These are phyloP conservation scores for Fragaria nilgerrensis DNA, from an alignment of 306 rosid genomes.

Conservation along the genomic window DNA sequence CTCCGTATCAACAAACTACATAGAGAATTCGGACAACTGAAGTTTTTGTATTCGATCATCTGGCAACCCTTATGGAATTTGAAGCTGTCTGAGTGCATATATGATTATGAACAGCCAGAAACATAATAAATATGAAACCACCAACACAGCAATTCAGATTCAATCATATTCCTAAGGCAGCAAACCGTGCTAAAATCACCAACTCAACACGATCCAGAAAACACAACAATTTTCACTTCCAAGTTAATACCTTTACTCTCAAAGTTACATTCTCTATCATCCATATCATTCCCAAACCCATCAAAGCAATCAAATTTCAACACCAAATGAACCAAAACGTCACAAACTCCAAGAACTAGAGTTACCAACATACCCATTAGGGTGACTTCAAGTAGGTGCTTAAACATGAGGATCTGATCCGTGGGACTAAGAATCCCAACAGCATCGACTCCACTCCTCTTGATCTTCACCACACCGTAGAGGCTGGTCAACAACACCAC, in stretches of 20 bases:
- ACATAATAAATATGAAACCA: neutral
- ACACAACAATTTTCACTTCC: constrained; percentile 5
- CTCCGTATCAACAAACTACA: neutral
- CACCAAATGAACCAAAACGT: neutral
- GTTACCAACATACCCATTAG: constrained; percentile 57
- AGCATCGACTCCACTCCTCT: constrained; percentile 55
- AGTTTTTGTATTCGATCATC: neutral
- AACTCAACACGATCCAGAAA: constrained; percentile 16
- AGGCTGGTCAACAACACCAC: constrained; percentile 49
- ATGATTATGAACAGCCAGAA: neutral
- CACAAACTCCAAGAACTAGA: neutral
- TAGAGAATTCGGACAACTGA: neutral
- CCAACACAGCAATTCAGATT: neutral
- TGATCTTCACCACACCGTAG: constrained; percentile 58
- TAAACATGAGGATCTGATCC: constrained; percentile 94
- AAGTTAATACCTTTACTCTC: constrained; percentile 5
- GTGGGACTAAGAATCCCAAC: constrained; percentile 59
- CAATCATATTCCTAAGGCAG: neutral
- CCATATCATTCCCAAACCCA: constrained; percentile 5
- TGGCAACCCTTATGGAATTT: neutral
- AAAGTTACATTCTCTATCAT: constrained; percentile 1
- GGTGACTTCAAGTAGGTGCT: constrained; percentile 81
- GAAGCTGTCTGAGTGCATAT: neutral
- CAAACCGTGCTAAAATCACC: neutral
- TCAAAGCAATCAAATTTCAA: constrained; percentile 12